Evolutionary conservation across 805 yeast species (phyloP), one percentile per base, ranked within the genome.

Genomic region (Pichia exigua): DNA sequence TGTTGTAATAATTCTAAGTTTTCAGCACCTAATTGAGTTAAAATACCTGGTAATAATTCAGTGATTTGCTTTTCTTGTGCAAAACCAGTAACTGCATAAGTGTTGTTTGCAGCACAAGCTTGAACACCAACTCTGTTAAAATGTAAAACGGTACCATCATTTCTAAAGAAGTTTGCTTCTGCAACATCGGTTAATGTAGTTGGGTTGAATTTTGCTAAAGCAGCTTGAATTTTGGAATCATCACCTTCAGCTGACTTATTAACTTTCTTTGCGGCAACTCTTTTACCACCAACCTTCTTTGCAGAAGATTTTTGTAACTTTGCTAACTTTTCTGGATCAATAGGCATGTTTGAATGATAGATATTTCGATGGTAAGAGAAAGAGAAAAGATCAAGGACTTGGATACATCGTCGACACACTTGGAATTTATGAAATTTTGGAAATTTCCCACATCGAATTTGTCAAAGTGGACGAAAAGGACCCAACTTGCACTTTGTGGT

Each of bases 111-210:
- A 64, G 87, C 83, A 64, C 97, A 89, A 62, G 87, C 87, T 78
- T 92, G 97, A 59, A 91, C 94, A 75, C 94, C 95, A 61, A 94
- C 97, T 73, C 94, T 85, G 79, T 87, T 83, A 81, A 94, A 89
- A 78, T 92, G 97, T 73, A 92, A 76, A 59, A 94, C 97, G 69
- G 84, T 85, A 69, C 97, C 97, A 72, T 92, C 97, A 59, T 89
- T 96, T 73, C 79, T 86, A 87, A 94, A 91, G 79, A 92, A 87
- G 82, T 91, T 92, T 67, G 96, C 98, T 78, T 92, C 97, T 71
- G 89, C 95, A 65, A 92, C 84, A 66, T 87, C 89, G 61, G 86
- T 90, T 63, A 92, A 75, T 65, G 89, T 85, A 73, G 85, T 87
- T 60, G 91, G 95, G 73, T 87, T 85, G 71, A 92, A 78, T 77